Conservation (phyloP, 352 stramenopile genomes). For the Globisporangium emineosum region DNA sequence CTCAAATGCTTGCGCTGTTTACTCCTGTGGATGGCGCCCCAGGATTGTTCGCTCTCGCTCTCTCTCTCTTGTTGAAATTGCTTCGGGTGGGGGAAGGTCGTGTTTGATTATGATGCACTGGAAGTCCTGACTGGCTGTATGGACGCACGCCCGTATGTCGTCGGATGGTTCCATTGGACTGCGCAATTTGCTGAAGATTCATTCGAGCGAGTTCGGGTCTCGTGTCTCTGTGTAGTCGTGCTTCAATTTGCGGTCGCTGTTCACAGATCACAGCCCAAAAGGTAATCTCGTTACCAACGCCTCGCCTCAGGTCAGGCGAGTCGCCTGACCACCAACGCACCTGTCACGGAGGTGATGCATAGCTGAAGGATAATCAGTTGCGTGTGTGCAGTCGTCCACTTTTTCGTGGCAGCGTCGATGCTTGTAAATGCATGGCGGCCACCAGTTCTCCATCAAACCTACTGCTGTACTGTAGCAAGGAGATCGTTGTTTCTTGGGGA, state of each 20-base stretch:
- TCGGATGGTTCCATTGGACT: background rate
- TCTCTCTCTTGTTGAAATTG: background rate
- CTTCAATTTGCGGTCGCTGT: no score
- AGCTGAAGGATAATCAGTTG: background rate
- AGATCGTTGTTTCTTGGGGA: background rate
- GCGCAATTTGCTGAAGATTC: background rate
- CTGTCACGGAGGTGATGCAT: background rate
- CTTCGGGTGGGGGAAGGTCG: background rate
- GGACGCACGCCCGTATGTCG: no score
- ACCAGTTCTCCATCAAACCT: background rate
- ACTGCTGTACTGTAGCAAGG: no score
- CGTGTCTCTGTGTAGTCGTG: background rate
- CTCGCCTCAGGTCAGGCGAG: no score
- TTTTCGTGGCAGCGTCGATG: background rate
- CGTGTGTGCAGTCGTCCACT: no score
- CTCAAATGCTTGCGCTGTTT: background rate
- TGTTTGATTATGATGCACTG: background rate
- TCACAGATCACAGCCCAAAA: background rate
- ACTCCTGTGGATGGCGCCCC: background rate
- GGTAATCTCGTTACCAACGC: constrained; percentile 8
- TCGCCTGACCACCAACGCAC: no score
- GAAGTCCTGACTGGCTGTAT: background rate
- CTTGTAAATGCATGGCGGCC: background rate
- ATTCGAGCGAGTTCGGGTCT: background rate
- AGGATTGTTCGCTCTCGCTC: constrained; percentile 1